Conservation (phyloP, 352 stramenopile genomes). For the Phytophthora foliorum region DNA sequence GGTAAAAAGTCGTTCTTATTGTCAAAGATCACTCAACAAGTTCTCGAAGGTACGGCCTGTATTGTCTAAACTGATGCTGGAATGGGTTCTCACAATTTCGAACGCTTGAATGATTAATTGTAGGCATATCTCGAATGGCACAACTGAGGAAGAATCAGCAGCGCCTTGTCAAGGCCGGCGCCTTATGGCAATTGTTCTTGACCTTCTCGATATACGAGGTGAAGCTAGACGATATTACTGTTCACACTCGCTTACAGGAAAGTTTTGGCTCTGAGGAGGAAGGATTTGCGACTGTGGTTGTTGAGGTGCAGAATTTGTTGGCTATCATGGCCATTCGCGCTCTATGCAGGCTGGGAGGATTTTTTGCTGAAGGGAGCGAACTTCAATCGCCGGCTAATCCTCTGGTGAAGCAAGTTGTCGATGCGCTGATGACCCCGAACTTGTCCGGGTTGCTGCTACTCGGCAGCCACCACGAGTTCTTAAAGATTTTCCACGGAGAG, state of each 20-base stretch:
- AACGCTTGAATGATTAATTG: conserved; percentile 1
- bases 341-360: conserved; percentile 73
- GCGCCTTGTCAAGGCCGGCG: conserved; percentile 54
- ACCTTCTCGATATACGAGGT: conserved; percentile 79
- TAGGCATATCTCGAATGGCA: conserved; percentile 71
- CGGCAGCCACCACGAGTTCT: conserved; percentile 82
- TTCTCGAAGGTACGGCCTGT: conserved; percentile 68
- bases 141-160: conserved; percentile 70
- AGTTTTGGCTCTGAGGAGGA: conserved; percentile 45
- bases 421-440: conserved; percentile 83
- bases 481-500: conserved; percentile 84
- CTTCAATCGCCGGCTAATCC: conserved; percentile 55
- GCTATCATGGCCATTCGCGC: conserved; percentile 76
- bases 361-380: conserved; percentile 65
- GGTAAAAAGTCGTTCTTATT: conserved; percentile 52
- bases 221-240: conserved; percentile 61
- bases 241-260: conserved; percentile 51
- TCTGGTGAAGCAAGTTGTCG: conserved; percentile 49
- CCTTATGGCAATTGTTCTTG: conserved; percentile 77
- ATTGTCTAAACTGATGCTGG: not conserved
- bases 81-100: not conserved
- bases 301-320: conserved; percentile 77
- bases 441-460: conserved; percentile 66
- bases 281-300: conserved; percentile 50
- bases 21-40: conserved; percentile 76